phyloP scores from a whole-genome alignment of 306 rosid species.

The Cicer chorassanicum region DNA sequence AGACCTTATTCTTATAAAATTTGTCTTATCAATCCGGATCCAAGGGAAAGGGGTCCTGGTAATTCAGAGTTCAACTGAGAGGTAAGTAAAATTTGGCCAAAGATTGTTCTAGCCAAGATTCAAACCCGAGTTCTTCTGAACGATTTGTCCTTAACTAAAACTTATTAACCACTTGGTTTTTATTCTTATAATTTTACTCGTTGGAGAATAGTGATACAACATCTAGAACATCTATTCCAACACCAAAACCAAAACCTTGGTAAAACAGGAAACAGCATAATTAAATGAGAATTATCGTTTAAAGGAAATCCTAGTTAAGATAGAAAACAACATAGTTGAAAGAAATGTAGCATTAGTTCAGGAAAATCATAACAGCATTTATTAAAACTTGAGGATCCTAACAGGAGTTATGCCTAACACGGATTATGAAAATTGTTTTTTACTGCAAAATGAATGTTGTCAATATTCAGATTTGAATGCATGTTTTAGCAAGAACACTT shows the following conservation, averaged over 20 bases:
- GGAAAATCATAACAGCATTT: not conserved
- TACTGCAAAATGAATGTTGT: not conserved
- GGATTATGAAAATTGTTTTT: not conserved
- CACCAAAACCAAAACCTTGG: not conserved
- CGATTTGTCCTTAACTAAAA: too few relatives aligned
- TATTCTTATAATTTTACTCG: not conserved
- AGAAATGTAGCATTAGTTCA: not conserved
- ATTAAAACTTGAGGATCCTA: not conserved
- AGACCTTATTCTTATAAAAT: too few relatives aligned
- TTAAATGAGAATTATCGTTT: not conserved
- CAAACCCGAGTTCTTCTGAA: too few relatives aligned
- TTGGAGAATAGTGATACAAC: not conserved
- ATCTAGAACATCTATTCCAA: not conserved
- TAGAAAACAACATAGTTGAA: not conserved
- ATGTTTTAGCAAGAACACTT: constrained; percentile 22
- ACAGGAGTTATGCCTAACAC: not conserved
- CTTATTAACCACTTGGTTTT: too few relatives aligned
- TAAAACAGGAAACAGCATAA: not conserved
- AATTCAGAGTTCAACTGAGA: too few relatives aligned
- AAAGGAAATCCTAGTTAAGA: not conserved
- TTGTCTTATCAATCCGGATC: too few relatives aligned
- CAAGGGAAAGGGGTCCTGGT: too few relatives aligned
- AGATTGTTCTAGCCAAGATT: too few relatives aligned
- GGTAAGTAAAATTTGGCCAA: too few relatives aligned
- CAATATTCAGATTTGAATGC: not conserved